Percentiles rank a stretch among this genome's conserved stretches.
Conservation (phyloP, 352 stramenopile genomes). For the Pelagophyceae sp. region DNA sequence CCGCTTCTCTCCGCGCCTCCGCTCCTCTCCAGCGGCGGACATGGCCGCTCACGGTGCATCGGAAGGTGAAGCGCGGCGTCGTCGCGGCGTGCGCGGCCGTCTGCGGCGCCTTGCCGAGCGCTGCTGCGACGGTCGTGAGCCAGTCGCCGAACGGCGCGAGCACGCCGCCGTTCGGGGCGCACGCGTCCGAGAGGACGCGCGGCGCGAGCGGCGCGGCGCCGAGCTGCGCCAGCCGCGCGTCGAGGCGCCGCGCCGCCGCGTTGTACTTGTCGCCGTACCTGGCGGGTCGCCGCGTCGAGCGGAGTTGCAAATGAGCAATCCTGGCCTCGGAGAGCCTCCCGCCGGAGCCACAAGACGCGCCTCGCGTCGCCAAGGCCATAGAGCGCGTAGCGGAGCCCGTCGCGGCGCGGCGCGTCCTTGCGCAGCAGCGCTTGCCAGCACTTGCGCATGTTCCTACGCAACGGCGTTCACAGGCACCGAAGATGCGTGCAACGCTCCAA, state of each 20-base stretch:
- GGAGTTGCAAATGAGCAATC: too few species aligned
- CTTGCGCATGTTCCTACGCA: background rate
- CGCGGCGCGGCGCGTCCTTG: slow-evolving; percentile 2
- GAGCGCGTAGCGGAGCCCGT: background rate
- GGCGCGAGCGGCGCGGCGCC: background rate
- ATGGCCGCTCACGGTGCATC: background rate
- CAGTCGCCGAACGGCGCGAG: background rate
- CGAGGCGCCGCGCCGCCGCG: background rate
- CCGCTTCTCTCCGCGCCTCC: background rate
- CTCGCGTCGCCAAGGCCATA: slow-evolving; percentile 11
- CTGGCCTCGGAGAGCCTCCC: too few species aligned
- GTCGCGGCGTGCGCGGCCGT: background rate
- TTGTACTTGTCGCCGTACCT: slow-evolving; percentile 5
- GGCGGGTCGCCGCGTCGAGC: background rate
- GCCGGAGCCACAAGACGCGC: background rate
- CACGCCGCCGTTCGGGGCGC: background rate
- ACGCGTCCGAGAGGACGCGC: background rate
- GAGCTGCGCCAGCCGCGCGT: slow-evolving; percentile 5
- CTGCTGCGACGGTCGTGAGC: background rate
- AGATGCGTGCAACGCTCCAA: too few species aligned
- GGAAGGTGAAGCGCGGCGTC: background rate
- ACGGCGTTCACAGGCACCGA: background rate
- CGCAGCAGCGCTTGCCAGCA: background rate
- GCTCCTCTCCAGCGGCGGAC: too few species aligned
- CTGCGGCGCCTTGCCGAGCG: background rate